Conservation (phyloP, 78 protist species). For the Cyanophora paradoxa region DNA sequence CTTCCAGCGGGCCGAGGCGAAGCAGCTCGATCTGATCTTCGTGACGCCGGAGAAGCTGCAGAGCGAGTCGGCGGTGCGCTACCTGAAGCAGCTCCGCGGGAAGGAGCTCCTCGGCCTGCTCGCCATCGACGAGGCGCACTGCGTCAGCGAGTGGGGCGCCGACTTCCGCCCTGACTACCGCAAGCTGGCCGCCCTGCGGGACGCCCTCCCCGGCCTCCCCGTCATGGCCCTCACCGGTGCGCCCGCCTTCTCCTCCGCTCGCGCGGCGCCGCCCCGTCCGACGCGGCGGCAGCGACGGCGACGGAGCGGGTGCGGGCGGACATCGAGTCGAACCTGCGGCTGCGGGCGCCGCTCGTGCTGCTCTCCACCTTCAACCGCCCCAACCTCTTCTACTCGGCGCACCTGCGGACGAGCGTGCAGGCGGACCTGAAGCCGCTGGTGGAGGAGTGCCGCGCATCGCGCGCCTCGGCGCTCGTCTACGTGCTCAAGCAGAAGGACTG, state of each 20-base stretch:
- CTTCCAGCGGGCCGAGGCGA: neutral
- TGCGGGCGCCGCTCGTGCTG: neutral
- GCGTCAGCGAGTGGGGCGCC: slow-evolving; percentile 95
- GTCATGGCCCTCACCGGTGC: slow-evolving; percentile 74
- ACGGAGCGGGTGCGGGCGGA: slow-evolving; percentile 1
- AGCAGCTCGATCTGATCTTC: slow-evolving; percentile 26
- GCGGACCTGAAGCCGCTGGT: too few species aligned
- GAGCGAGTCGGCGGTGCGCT: neutral
- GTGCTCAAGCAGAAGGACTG: slow-evolving; percentile 73
- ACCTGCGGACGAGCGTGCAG: neutral
- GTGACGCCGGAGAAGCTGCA: slow-evolving; percentile 45
- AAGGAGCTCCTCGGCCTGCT: slow-evolving; percentile 31
- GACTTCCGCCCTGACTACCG: slow-evolving; percentile 88
- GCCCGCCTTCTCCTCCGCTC: slow-evolving; percentile 84
- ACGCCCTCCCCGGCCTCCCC: slow-evolving; percentile 34
- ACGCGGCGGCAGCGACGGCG: slow-evolving; percentile 4
- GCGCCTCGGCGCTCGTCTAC: slow-evolving; percentile 87
- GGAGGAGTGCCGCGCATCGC: too few species aligned
- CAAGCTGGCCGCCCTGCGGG: neutral
- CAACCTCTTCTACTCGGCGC: slow-evolving; percentile 58
- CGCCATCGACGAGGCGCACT: slow-evolving; percentile 97
- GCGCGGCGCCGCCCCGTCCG: too few species aligned
- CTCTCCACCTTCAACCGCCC: slow-evolving; percentile 82
- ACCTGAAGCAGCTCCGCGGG: too few species aligned
- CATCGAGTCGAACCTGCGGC: neutral